Conservation (phyloP, 345 rosid genomes). For the Atalantia buxifolia region DNA sequence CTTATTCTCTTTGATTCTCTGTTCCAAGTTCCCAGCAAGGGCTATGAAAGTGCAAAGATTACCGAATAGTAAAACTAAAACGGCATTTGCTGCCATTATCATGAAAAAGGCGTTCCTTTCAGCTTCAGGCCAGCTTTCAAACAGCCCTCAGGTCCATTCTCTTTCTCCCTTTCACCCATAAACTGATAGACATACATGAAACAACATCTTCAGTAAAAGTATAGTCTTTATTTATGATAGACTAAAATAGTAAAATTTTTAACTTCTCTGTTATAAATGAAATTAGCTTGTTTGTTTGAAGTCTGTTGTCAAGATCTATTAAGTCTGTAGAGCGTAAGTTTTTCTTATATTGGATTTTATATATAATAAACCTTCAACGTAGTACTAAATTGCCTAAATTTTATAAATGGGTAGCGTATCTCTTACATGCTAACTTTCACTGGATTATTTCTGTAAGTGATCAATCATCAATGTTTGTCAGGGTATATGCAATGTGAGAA, state of each 20-base stretch:
- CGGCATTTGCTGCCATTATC: constrained; percentile 9
- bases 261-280: neutral
- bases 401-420: neutral
- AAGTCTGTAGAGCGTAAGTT: neutral
- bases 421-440: neutral
- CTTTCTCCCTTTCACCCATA: neutral
- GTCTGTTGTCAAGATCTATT: neutral
- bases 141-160: constrained; percentile 21
- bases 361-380: neutral
- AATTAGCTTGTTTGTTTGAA: neutral
- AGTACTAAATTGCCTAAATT: neutral
- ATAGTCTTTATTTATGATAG: neutral
- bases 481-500: constrained; percentile 31
- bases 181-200: neutral
- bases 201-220: neutral
- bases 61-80: constrained; percentile 10
- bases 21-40: neutral
- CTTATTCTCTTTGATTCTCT: neutral
- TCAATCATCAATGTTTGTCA: constrained; percentile 11
- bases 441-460: neutral
- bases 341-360: neutral
- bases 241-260: neutral
- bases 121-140: neutral
- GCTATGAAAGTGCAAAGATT: constrained; percentile 23
- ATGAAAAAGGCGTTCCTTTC: constrained; percentile 18